Evolutionary conservation across 75 land plant species (phyloP).

Genomic region (Pinus tabuliformis): DNA sequence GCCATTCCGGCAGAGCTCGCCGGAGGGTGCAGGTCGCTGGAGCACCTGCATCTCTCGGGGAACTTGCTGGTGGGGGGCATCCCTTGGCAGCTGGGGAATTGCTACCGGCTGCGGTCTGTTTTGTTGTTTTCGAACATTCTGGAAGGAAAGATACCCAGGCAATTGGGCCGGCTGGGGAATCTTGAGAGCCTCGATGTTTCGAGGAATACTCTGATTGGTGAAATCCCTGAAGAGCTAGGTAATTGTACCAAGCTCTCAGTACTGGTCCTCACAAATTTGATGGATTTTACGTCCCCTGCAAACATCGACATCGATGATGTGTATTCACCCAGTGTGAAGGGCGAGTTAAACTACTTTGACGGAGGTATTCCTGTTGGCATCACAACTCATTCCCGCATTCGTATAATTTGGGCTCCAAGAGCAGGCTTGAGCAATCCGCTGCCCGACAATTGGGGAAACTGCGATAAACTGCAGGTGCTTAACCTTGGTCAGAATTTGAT

Average conservation of each 20-base stretch:
- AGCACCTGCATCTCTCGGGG: slow-evolving; percentile 43
- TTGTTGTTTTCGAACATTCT: slow-evolving; percentile 53
- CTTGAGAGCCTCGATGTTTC: slow-evolving; percentile 47
- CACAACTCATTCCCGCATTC: slow-evolving; percentile 38
- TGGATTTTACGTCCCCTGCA: slow-evolving; percentile 8
- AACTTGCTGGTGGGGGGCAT: slow-evolving; percentile 48
- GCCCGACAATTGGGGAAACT: slow-evolving; percentile 42
- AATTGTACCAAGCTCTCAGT: slow-evolving; percentile 37
- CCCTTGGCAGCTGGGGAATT: slow-evolving; percentile 56
- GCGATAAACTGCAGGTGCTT: slow-evolving; percentile 42
- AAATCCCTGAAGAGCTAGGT: slow-evolving; percentile 46
- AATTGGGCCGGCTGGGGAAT: slow-evolving; percentile 37
- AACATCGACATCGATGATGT: neutral
- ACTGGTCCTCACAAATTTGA: slow-evolving; percentile 48
- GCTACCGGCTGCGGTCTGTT: slow-evolving; percentile 33
- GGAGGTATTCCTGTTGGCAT: slow-evolving; percentile 52
- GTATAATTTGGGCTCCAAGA: slow-evolving; percentile 76
- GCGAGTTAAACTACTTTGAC: slow-evolving; percentile 64
- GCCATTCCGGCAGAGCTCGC: slow-evolving; percentile 18
- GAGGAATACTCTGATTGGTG: slow-evolving; percentile 46
- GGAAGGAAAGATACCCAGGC: slow-evolving; percentile 54
- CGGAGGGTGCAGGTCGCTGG: slow-evolving; percentile 14
- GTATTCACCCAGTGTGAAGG: slow-evolving; percentile 1
- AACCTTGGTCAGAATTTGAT: slow-evolving; percentile 66
- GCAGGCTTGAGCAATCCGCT: slow-evolving; percentile 54